Percentiles rank a stretch among this genome's conserved stretches.
Evolutionary conservation across 495 filamentous ascomycete species (phyloP).

Genomic region (Neurospora sp.): DNA sequence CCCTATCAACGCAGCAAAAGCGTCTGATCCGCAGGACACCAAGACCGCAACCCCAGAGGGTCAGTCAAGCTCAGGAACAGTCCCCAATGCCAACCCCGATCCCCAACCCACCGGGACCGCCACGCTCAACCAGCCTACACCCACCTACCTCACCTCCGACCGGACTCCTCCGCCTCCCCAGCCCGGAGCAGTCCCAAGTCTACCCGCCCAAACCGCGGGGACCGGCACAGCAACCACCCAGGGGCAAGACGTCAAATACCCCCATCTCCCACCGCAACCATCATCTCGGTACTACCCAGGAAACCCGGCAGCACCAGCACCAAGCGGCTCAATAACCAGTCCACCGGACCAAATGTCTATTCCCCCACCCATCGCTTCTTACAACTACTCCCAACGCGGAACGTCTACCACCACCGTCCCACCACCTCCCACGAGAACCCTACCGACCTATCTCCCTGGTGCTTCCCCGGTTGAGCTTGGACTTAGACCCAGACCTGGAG

Average conservation of each 20-base stretch:
- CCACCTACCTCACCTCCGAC: slow-evolving; percentile 22
- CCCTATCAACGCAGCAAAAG: slow-evolving; percentile 47
- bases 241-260: not conserved
- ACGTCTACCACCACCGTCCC: slow-evolving; percentile 22
- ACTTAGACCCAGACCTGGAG: not conserved
- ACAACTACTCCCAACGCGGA: slow-evolving; percentile 21
- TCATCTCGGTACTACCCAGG: not conserved
- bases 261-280: not conserved
- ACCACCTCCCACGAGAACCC: not conserved
- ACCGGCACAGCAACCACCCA: not conserved
- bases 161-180: slow-evolving; percentile 47
- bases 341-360: slow-evolving; percentile 33
- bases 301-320: slow-evolving; percentile 1
- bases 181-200: slow-evolving; percentile 35
- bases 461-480: not conserved
- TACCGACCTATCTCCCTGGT: not conserved
- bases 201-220: slow-evolving; percentile 6
- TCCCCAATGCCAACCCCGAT: slow-evolving; percentile 29
- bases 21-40: slow-evolving; percentile 34
- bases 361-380: slow-evolving; percentile 23
- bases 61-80: slow-evolving; percentile 6
- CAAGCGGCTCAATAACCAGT: slow-evolving; percentile 24
- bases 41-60: slow-evolving; percentile 33
- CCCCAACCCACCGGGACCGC: slow-evolving; percentile 35
- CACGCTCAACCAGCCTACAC: slow-evolving; percentile 30